Conservation (phyloP, 306 rosid species). For the Dryas drummondii region DNA sequence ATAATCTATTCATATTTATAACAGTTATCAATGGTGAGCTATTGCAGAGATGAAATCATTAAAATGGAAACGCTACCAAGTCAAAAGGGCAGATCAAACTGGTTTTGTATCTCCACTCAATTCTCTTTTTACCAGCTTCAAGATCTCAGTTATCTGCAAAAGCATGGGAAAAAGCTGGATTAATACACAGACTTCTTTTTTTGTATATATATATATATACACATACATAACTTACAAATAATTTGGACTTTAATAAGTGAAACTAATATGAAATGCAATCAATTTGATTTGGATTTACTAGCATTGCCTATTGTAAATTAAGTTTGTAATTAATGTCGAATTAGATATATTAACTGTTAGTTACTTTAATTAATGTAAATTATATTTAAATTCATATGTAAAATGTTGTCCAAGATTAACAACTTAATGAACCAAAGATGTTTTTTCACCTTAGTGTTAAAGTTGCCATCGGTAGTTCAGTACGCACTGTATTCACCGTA, state of each 20-base stretch:
- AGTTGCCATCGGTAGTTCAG: background rate
- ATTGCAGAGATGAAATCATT: slow-evolving; percentile 1
- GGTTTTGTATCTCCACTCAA: slow-evolving; percentile 45
- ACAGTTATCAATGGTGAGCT: background rate
- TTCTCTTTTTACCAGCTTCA: slow-evolving; percentile 80
- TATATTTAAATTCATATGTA: background rate
- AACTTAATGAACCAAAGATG: background rate
- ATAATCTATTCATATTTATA: background rate
- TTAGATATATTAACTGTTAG: no score
- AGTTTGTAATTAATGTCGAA: no score
- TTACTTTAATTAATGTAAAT: no score
- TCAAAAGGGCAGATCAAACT: slow-evolving; percentile 31
- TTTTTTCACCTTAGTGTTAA: background rate
- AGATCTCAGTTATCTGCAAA: slow-evolving; percentile 65
- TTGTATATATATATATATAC: background rate
- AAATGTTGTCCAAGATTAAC: background rate
- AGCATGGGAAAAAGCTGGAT: slow-evolving; percentile 7
- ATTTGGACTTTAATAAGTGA: background rate
- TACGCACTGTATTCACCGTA: background rate
- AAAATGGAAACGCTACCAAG: slow-evolving; percentile 41
- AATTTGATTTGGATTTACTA: background rate
- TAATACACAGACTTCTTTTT: background rate
- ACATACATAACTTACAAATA: background rate
- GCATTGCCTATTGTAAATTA: no score
- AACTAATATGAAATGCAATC: background rate